These are phyloP conservation scores for Cryphonectria naterciae DNA, from an alignment of 2,329 filamentous ascomycete species.

Conservation along the genomic window DNA sequence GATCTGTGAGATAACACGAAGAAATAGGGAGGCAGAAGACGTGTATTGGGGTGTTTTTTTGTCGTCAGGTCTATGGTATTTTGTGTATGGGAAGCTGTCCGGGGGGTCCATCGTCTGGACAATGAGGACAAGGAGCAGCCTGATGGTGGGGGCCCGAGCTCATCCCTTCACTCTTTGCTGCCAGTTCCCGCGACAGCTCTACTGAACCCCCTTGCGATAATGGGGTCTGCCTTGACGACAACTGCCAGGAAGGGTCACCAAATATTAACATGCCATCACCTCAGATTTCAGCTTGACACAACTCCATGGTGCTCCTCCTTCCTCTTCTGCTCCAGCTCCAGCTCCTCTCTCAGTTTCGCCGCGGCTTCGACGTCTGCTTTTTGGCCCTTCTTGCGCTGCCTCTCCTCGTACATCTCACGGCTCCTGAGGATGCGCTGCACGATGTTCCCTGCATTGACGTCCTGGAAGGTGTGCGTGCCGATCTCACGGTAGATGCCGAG, in stretches of 20 bases:
- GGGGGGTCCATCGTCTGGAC: not conserved
- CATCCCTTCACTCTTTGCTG: not conserved
- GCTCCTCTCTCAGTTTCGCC: slow-evolving; percentile 62
- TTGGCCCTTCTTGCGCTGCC: slow-evolving; percentile 86
- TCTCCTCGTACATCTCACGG: slow-evolving; percentile 84
- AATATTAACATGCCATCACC: not conserved
- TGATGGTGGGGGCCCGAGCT: not conserved
- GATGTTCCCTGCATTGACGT: slow-evolving; percentile 73
- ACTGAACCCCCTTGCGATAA: not conserved
- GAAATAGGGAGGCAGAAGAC: not conserved
- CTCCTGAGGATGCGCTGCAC: slow-evolving; percentile 88
- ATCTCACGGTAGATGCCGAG: slow-evolving; percentile 87
- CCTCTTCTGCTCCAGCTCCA: slow-evolving; percentile 61
- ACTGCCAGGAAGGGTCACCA: not conserved
- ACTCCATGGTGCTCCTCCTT: slow-evolving; percentile 43
- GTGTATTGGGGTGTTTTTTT: not conserved
- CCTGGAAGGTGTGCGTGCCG: slow-evolving; percentile 74
- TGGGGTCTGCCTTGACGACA: not conserved
- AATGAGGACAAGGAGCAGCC: not conserved
- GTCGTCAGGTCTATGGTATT: not conserved
- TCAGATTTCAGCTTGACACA: not conserved
- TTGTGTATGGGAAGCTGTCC: not conserved
- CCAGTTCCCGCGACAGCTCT: not conserved
- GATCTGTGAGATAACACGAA: not conserved
- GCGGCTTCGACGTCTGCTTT: slow-evolving; percentile 79